Evolutionary conservation across 2,329 filamentous ascomycete genomes (phyloP).

Genomic region (Colletotrichum tofieldiae): DNA sequence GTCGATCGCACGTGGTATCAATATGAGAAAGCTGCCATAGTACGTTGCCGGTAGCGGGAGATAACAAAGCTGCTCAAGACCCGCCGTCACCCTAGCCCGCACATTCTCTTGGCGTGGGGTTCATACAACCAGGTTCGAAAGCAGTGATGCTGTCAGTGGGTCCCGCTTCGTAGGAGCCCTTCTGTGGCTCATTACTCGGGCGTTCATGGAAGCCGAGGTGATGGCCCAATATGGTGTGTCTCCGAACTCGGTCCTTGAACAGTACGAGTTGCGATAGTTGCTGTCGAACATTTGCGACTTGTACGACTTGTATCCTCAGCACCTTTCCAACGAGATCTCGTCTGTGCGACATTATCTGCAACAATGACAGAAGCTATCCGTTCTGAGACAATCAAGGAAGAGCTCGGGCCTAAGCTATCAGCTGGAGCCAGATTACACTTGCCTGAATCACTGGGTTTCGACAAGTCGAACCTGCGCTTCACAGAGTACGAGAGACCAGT

Average conservation of each 20-base stretch:
- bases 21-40: not conserved
- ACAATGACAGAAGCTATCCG: slow-evolving; percentile 11
- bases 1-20: slow-evolving; percentile 9
- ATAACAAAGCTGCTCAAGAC: not conserved
- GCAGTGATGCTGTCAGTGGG: no score
- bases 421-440: slow-evolving; percentile 9
- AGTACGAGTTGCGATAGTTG: not conserved
- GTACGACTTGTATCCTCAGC: not conserved
- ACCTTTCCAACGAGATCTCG: not conserved
- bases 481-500: slow-evolving; percentile 38
- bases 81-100: not conserved
- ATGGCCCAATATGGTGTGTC: not conserved
- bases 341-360: no score
- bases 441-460: slow-evolving; percentile 5
- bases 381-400: not conserved
- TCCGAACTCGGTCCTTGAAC: slow-evolving; percentile 6
- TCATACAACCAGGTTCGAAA: not conserved
- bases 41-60: not conserved
- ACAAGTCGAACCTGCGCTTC: slow-evolving; percentile 27
- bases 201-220: not conserved
- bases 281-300: not conserved
- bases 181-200: not conserved
- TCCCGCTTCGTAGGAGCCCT: not conserved
- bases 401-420: slow-evolving; percentile 17
- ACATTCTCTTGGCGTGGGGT: not conserved